These are phyloP conservation scores for Lentinula edodes DNA, from an alignment of 768 basidiomycete genomes.

Conservation along the genomic window DNA sequence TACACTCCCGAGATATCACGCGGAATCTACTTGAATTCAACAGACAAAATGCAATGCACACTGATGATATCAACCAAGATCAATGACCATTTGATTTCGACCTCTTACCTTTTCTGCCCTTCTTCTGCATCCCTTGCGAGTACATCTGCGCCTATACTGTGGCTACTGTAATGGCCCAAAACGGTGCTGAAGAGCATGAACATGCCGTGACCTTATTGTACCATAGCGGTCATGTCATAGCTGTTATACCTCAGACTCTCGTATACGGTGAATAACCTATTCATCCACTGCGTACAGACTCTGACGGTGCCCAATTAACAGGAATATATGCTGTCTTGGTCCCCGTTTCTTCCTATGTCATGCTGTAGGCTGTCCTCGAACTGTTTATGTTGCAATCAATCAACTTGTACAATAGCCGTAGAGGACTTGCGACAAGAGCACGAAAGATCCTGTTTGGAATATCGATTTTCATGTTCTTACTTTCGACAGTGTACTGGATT, in stretches of 20 bases:
- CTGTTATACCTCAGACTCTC: slow-evolving; percentile 1
- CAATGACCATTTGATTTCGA: no score
- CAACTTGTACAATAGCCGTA: not conserved
- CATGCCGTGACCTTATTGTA: slow-evolving; percentile 1
- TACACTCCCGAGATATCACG: no score
- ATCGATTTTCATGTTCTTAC: slow-evolving; percentile 4
- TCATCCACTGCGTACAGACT: no score
- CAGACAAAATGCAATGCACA: no score
- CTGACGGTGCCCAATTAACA: no score
- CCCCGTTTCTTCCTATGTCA: not conserved
- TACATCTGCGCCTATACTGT: not conserved
- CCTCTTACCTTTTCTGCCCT: not conserved
- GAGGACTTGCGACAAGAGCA: not conserved
- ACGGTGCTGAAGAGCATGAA: slow-evolving; percentile 1
- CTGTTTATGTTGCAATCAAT: not conserved
- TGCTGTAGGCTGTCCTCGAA: not conserved
- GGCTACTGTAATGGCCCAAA: not conserved
- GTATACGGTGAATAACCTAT: slow-evolving; percentile 2
- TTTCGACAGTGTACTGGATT: not conserved
- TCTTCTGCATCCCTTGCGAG: not conserved
- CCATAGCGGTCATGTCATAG: slow-evolving; percentile 4
- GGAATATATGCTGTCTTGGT: no score
- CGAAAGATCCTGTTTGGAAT: slow-evolving; percentile 5
- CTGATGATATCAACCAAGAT: no score
- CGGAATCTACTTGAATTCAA: no score